Evolutionary conservation across 495 filamentous ascomycete species (phyloP).

Genomic region (Penicillium odoratum): DNA sequence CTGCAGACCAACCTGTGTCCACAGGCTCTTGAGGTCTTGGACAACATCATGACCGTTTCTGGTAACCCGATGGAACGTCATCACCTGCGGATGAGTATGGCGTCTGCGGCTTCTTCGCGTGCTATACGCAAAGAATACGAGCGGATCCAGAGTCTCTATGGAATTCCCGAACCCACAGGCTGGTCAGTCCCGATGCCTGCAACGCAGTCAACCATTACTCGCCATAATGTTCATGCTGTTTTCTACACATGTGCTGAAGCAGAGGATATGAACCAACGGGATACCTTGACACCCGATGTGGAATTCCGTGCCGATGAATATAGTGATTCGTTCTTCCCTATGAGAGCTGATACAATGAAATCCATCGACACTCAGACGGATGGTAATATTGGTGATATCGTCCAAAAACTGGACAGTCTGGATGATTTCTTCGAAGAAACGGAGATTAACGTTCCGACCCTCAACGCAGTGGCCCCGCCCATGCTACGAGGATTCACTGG

Average conservation of each 20-base stretch:
- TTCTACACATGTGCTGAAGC: constrained; percentile 83
- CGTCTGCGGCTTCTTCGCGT: constrained; percentile 69
- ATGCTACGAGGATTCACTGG: constrained; percentile 64
- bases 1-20: constrained; percentile 92
- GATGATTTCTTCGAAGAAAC: constrained; percentile 92
- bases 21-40: constrained; percentile 85
- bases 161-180: constrained; percentile 91
- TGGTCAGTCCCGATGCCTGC: constrained; percentile 97
- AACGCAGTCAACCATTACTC: constrained; percentile 77
- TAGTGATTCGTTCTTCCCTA: constrained; percentile 73
- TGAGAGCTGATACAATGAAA: constrained; percentile 86
- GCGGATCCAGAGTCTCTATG: constrained; percentile 88
- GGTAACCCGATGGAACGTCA: constrained; percentile 91
- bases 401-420: constrained; percentile 85
- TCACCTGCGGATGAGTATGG: constrained; percentile 96
- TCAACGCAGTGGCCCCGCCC: constrained; percentile 43
- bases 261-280: constrained; percentile 55
- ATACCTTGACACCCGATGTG: constrained; percentile 77
- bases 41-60: constrained; percentile 92
- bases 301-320: constrained; percentile 92
- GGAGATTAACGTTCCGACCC: constrained; percentile 50
- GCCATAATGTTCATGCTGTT: constrained; percentile 91
- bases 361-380: constrained; percentile 80
- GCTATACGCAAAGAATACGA: constrained; percentile 92
- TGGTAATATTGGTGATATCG: constrained; percentile 78